Conservation (phyloP, 2,329 filamentous ascomycete species). For the Microsporum ferrugineum region DNA sequence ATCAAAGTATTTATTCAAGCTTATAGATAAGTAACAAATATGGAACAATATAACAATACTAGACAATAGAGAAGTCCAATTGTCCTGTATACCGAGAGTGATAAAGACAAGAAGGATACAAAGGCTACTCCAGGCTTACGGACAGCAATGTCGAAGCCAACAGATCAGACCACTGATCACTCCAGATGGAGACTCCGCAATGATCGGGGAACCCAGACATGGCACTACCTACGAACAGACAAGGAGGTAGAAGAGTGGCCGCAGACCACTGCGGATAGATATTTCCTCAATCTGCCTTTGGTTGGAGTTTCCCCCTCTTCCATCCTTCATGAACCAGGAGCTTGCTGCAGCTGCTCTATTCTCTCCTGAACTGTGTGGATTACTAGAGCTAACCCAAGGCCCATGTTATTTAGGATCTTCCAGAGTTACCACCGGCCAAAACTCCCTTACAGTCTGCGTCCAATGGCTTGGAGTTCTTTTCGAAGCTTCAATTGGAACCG, state of each 20-base stretch:
- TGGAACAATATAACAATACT: background rate
- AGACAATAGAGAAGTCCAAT: background rate
- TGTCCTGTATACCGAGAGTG: background rate
- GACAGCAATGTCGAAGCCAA: background rate
- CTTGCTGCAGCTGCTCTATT: background rate
- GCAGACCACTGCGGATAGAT: conserved; percentile 80
- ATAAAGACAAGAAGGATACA: background rate
- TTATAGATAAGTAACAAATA: too few relatives aligned
- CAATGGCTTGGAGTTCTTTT: conserved; percentile 82
- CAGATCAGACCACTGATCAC: conserved; percentile 56
- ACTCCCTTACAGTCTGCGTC: conserved; percentile 64
- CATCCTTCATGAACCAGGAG: background rate
- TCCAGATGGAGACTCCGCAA: conserved; percentile 74
- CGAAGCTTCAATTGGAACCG: conserved; percentile 72
- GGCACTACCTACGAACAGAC: conserved; percentile 75
- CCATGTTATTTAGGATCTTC: conserved; percentile 49
- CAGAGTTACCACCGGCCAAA: conserved; percentile 56
- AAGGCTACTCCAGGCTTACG: background rate
- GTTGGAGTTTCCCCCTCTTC: conserved; percentile 38
- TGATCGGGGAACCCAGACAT: conserved; percentile 76
- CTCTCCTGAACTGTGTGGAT: background rate
- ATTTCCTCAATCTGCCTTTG: conserved; percentile 66
- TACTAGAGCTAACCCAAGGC: background rate
- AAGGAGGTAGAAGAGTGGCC: conserved; percentile 66
- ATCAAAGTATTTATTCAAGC: too few relatives aligned